Conservation (phyloP, 768 basidiomycete genomes). For the Amanita muscaria region DNA sequence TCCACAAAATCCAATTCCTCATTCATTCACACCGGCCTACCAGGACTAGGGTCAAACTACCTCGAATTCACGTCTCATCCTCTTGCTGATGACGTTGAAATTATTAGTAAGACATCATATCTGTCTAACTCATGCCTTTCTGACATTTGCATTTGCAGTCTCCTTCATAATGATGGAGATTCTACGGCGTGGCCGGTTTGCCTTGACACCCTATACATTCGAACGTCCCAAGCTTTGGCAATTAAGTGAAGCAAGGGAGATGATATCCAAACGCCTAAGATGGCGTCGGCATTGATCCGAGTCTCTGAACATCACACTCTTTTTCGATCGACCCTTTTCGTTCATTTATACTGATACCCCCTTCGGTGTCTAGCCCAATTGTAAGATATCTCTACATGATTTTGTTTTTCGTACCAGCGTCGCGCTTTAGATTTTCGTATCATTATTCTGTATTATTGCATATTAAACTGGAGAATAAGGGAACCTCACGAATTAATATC, state of each 20-base stretch:
- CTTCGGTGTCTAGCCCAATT: too few relatives aligned
- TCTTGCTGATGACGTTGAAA: constrained; percentile 39
- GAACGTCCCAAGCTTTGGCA: constrained; percentile 42
- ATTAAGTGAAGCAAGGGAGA: constrained; percentile 30
- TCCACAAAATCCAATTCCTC: constrained; percentile 22
- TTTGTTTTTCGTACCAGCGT: too few relatives aligned
- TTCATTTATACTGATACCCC: not conserved
- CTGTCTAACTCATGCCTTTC: constrained; percentile 1
- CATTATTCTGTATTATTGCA: too few relatives aligned
- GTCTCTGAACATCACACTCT: not conserved
- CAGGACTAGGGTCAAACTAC: constrained; percentile 47
- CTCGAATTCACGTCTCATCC: constrained; percentile 47
- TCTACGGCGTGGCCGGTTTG: constrained; percentile 49
- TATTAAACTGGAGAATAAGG: too few relatives aligned
- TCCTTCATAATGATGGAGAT: constrained; percentile 61
- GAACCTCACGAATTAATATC: too few relatives aligned
- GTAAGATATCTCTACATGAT: too few relatives aligned
- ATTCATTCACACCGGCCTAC: constrained; percentile 42
- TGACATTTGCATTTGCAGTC: constrained; percentile 26
- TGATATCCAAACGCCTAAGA: constrained; percentile 28
- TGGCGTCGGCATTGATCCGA: constrained; percentile 20
- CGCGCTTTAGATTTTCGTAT: too few relatives aligned
- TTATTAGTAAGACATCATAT: constrained; percentile 34
- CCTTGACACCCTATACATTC: constrained; percentile 37
- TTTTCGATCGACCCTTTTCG: not conserved